Percentiles rank a stretch among this genome's conserved stretches.
These are phyloP conservation scores for Metarhizium guizhouense DNA, from an alignment of 2,329 filamentous ascomycete genomes.

Conservation along the genomic window DNA sequence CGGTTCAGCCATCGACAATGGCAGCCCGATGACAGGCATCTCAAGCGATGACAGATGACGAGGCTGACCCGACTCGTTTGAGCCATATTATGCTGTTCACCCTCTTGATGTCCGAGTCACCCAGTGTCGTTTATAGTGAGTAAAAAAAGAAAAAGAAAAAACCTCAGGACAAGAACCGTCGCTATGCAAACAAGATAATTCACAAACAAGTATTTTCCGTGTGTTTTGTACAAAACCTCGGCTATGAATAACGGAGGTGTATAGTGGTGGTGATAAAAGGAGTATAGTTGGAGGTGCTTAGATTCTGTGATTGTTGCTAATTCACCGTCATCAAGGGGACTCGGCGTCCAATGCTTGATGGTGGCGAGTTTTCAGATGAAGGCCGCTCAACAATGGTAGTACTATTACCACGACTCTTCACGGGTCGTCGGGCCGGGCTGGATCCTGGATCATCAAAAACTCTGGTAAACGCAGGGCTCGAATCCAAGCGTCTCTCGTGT, in stretches of 20 bases:
- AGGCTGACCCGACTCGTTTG: neutral
- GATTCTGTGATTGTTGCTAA: constrained; percentile 17
- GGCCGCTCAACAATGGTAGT: constrained; percentile 40
- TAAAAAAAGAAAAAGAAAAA: constrained; percentile 7
- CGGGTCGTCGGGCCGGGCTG: constrained; percentile 42
- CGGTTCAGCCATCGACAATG: neutral
- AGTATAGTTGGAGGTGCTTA: neutral
- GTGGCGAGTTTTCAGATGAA: constrained; percentile 44
- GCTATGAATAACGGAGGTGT: neutral
- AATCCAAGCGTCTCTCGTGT: constrained; percentile 36
- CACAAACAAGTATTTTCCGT: constrained; percentile 15
- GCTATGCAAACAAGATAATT: constrained; percentile 28
- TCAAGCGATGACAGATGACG: neutral
- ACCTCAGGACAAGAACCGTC: constrained; percentile 19
- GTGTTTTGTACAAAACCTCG: constrained; percentile 15
- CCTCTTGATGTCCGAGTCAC: neutral
- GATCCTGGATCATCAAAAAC: constrained; percentile 55
- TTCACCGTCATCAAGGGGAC: constrained; percentile 59
- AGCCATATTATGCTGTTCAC: neutral
- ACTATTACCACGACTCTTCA: constrained; percentile 41
- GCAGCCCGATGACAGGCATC: neutral
- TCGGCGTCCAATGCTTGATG: constrained; percentile 39
- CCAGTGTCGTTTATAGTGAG: constrained; percentile 6
- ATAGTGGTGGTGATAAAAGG: neutral
- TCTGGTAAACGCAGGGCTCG: constrained; percentile 58